Conservation (phyloP, 768 basidiomycete species). For the Pleurotus pulmonarius region DNA sequence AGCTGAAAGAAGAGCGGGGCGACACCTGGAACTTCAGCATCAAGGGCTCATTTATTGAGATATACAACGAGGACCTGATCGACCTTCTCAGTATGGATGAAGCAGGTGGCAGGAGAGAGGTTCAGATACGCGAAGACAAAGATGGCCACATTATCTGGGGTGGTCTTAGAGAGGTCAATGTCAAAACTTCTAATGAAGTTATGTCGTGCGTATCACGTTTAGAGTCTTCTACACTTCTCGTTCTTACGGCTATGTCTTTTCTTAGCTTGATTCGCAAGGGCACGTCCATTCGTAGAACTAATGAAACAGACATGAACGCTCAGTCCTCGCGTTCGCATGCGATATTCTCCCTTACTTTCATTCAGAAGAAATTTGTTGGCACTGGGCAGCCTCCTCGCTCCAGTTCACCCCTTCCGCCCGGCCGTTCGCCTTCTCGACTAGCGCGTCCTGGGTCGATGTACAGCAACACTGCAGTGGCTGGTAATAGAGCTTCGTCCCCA, state of each 20-base stretch:
- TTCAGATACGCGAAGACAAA: slow-evolving; percentile 96
- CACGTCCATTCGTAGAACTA: slow-evolving; percentile 86
- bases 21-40: slow-evolving; percentile 73
- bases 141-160: slow-evolving; percentile 97
- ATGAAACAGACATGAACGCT: slow-evolving; percentile 98
- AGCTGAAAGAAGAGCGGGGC: slow-evolving; percentile 73
- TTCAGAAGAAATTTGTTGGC: slow-evolving; percentile 84
- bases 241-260: slow-evolving; percentile 17
- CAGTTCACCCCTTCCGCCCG: slow-evolving; percentile 71
- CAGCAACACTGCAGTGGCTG: slow-evolving; percentile 16
- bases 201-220: slow-evolving; percentile 67
- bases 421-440: slow-evolving; percentile 72
- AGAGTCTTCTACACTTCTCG: neutral
- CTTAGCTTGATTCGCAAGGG: slow-evolving; percentile 83
- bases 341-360: slow-evolving; percentile 94
- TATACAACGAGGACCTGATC: slow-evolving; percentile 98
- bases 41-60: slow-evolving; percentile 93
- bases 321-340: slow-evolving; percentile 98
- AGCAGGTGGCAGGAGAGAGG: slow-evolving; percentile 69
- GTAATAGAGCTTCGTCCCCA: slow-evolving; percentile 66
- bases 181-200: slow-evolving; percentile 82
- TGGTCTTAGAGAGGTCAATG: slow-evolving; percentile 87
- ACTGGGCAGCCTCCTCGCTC: slow-evolving; percentile 67
- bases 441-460: slow-evolving; percentile 83
- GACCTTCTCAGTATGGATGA: slow-evolving; percentile 85